These are phyloP conservation scores for Sugiyamaella grinbergsii DNA, from an alignment of 1,139 yeast species.

Conservation along the genomic window DNA sequence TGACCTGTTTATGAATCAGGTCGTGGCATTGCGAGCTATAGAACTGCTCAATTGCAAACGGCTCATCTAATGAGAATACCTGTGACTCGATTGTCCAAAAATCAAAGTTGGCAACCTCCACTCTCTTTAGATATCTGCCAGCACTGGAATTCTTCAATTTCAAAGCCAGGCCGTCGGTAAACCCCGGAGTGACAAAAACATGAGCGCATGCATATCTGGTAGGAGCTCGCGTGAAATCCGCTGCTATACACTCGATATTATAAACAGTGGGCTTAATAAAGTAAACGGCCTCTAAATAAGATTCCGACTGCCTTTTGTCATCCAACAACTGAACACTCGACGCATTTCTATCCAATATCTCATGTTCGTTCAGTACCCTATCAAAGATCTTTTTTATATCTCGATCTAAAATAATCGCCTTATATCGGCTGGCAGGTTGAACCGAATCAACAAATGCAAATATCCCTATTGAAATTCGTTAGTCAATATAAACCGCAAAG, in stretches of 20 bases:
- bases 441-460: slow-evolving; percentile 41
- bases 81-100: slow-evolving; percentile 53
- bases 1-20: slow-evolving; percentile 59
- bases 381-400: slow-evolving; percentile 43
- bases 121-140: slow-evolving; percentile 31
- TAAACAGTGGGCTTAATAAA: slow-evolving; percentile 56
- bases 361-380: slow-evolving; percentile 43
- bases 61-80: slow-evolving; percentile 48
- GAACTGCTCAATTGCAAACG: slow-evolving; percentile 67
- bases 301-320: slow-evolving; percentile 51
- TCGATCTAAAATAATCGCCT: slow-evolving; percentile 47
- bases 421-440: slow-evolving; percentile 43
- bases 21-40: slow-evolving; percentile 69
- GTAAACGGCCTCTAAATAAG: slow-evolving; percentile 60
- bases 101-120: slow-evolving; percentile 42
- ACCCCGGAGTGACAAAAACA: slow-evolving; percentile 58
- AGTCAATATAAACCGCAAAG: neutral
- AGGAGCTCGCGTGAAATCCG: slow-evolving; percentile 58
- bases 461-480: slow-evolving; percentile 32
- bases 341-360: slow-evolving; percentile 45
- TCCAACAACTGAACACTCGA: slow-evolving; percentile 57
- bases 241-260: slow-evolving; percentile 58
- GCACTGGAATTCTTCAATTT: slow-evolving; percentile 35
- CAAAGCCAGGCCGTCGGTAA: slow-evolving; percentile 33
- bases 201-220: slow-evolving; percentile 60